These are phyloP conservation scores for Polymyxa betae DNA, from an alignment of 208 protist genomes.

Conservation along the genomic window DNA sequence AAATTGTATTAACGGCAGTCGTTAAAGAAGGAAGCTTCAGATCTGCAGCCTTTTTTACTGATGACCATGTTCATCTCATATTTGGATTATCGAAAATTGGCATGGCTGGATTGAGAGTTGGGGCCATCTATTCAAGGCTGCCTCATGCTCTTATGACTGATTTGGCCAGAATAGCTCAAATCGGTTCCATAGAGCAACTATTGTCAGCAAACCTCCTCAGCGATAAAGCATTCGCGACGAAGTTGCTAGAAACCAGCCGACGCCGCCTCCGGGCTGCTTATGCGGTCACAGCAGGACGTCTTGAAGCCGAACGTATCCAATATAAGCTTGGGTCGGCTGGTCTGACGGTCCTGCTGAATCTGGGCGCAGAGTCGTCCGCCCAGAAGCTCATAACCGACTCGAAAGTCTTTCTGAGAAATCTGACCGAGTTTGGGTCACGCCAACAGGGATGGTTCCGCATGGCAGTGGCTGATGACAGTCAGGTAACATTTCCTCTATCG, in stretches of 20 bases:
- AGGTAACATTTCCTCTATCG: no score
- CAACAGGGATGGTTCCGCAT: conserved; percentile 1
- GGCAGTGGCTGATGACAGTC: background rate
- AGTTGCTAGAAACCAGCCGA: background rate
- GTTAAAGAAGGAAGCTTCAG: background rate
- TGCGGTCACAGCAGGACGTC: background rate
- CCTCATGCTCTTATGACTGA: background rate
- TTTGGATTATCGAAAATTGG: conserved; percentile 12
- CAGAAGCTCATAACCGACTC: background rate
- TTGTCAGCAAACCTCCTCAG: background rate
- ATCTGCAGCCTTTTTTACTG: background rate
- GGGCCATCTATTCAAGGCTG: background rate
- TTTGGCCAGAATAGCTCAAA: background rate
- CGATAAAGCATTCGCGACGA: background rate
- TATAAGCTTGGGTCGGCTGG: background rate
- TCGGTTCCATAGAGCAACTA: background rate
- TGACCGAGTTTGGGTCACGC: background rate
- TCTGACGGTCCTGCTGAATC: conserved; percentile 1
- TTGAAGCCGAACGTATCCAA: background rate
- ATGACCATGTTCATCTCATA: conserved; percentile 1
- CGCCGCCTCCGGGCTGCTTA: background rate
- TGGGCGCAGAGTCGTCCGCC: background rate
- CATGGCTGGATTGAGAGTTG: background rate
- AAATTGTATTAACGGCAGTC: background rate
- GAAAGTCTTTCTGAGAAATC: background rate